Evolutionary conservation across 257 asterid species (phyloP), one percentile per base, ranked within the genome.

Genomic region (Osmanthus fragrans): DNA sequence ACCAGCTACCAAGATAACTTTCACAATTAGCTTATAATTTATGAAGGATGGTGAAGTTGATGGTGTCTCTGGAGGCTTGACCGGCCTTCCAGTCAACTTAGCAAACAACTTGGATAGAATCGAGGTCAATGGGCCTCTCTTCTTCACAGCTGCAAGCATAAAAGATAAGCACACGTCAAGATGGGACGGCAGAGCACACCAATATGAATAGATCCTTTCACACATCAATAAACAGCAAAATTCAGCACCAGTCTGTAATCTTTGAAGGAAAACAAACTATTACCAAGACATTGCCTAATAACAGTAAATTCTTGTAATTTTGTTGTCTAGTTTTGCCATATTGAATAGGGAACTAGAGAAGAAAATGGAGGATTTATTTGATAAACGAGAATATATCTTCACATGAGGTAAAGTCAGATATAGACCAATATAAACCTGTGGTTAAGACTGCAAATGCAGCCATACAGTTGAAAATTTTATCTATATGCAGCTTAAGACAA

Each of bases 1-100:
- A 40, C 89, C 86, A 23, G 90, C 97, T 42, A 95, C 87, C 47
- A 91, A 71, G 34, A 58, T 73, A 36, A 95, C 91, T 81, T 92
- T 95, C 58, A 86, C 25, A 5, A 92, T 73, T 16, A 93, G 87
- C 89, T 90, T 94, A 71, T 83, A 83, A 81, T 87, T 87, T 34
- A 80, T 40, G 60, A 73, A 77, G 0, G 92, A 77, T 72, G 84
- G 74, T 2, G 88, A 58, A 2, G 90, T 42, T 19, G 83, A 2
- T 11, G 92, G 70, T 5, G 88, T 75, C 70, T 79, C 73, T 18
- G 88, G 90, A 60, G 88, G 86, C 67, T 91, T 90, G 85, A 78
- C 63, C 15, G 87, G 81, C 84, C 85, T 88, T 70, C 97, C 92
- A 78, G 83, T 86, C 79, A 90, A 76, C 80, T 88, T 95, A 69